phyloP scores from a whole-genome alignment of 2,329 filamentous ascomycete species.

The Hirsutella minnesotensis region DNA sequence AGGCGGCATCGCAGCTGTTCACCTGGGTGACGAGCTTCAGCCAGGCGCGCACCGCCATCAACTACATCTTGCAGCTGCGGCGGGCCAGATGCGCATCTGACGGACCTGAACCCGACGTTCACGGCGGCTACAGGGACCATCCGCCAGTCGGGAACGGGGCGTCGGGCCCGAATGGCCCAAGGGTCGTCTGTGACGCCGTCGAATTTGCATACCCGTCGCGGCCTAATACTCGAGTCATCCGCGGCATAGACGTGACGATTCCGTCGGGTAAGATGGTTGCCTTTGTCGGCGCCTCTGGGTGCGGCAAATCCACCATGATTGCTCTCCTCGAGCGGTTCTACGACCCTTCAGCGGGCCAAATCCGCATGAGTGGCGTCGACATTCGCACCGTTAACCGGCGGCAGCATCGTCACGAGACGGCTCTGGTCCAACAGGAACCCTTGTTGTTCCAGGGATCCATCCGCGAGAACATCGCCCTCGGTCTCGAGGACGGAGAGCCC shows the following conservation, averaged over 20 bases:
- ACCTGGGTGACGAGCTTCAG: slow-evolving; percentile 39
- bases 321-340: slow-evolving; percentile 35
- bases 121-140: no score
- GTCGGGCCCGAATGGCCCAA: slow-evolving; percentile 7
- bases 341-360: slow-evolving; percentile 18
- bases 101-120: slow-evolving; percentile 15
- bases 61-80: slow-evolving; percentile 34
- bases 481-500: slow-evolving; percentile 16
- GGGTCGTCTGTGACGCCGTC: slow-evolving; percentile 34
- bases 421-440: slow-evolving; percentile 29
- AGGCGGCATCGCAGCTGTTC: slow-evolving; percentile 28
- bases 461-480: slow-evolving; percentile 38
- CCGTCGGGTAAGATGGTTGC: slow-evolving; percentile 36
- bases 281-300: slow-evolving; percentile 45
- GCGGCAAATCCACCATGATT: slow-evolving; percentile 49
- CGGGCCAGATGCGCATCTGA: slow-evolving; percentile 15
- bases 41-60: slow-evolving; percentile 33
- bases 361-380: slow-evolving; percentile 17
- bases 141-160: not conserved
- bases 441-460: slow-evolving; percentile 37
- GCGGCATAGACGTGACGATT: slow-evolving; percentile 28
- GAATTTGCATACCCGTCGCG: slow-evolving; percentile 44
- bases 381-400: slow-evolving; percentile 16
- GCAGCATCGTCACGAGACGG: slow-evolving; percentile 21
- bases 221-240: slow-evolving; percentile 21